A percentile compares a stretch with the other conserved stretches of the same genome.
Evolutionary conservation across 768 basidiomycete genomes (phyloP).

Genomic region (Lactifluus volemus): DNA sequence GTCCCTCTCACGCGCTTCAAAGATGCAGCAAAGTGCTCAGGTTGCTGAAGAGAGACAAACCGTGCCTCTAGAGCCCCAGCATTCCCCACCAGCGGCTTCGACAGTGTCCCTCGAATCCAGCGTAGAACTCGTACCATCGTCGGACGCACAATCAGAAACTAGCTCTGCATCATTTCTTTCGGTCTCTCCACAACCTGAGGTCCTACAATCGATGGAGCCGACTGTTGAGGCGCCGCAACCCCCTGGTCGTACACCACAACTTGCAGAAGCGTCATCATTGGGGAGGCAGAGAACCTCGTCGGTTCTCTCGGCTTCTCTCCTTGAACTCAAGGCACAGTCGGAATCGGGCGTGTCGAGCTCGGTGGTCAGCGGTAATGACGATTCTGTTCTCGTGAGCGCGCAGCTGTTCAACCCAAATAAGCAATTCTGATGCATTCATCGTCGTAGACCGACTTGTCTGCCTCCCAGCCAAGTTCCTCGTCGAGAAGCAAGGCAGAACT

Average conservation of each 20-base stretch:
- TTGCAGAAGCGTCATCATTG: conserved; percentile 18
- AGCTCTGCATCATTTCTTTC: conserved; percentile 36
- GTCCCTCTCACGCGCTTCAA: conserved; percentile 32
- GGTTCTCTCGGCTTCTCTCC: not conserved
- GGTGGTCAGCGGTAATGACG: conserved; percentile 15
- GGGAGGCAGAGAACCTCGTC: not conserved
- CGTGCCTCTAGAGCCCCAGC: not conserved
- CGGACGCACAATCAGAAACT: conserved; percentile 37
- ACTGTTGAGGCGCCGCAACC: conserved; percentile 29
- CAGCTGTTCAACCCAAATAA: not conserved
- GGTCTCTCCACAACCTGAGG: conserved; percentile 32
- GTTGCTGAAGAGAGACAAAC: conserved; percentile 9
- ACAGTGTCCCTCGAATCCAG: conserved; percentile 29
- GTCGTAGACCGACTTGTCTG: conserved; percentile 10
- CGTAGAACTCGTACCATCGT: conserved; percentile 27
- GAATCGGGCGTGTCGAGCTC: conserved; percentile 22
- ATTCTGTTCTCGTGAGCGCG: conserved; percentile 8
- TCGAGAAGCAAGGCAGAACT: conserved; percentile 66
- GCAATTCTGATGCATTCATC: not conserved
- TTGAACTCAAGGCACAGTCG: conserved; percentile 4
- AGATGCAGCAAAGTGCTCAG: conserved; percentile 15
- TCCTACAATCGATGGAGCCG: conserved; percentile 32
- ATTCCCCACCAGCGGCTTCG: conserved; percentile 8
- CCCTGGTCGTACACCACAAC: conserved; percentile 3
- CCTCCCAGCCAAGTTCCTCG: conserved; percentile 17